Evolutionary conservation across 2,329 filamentous ascomycete species (phyloP), one percentile per base, ranked within the genome.

Genomic region (Rutstroemia sydowiana): DNA sequence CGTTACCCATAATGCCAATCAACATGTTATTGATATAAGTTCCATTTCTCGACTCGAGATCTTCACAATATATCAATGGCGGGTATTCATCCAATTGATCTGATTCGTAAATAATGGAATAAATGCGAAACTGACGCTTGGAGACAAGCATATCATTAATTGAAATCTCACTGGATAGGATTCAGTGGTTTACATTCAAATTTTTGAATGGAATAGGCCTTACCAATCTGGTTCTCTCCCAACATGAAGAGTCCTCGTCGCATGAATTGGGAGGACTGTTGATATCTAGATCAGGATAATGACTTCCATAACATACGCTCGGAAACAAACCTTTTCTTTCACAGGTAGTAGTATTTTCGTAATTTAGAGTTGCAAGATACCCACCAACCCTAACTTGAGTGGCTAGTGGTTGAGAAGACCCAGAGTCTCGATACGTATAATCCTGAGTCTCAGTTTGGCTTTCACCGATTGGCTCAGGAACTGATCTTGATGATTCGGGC

Each of bases 91-190:
- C 26, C n/a, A 58, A 43, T 18, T 62, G 59, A 16, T 66, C 43
- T 20, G 37, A 61, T 20, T 79, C 76, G 54, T 79, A 78, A 9
- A 73, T 61, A 37, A 81, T 66, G 1, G 73, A 74, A 60, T 80
- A 82, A 30, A 81, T 67, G 57, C 79, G 74, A 56, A 78, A 76
- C 49, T 81, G 78, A 23, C 72, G 69, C 47, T 75, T 72, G 1
- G 78, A 81, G 18, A 81, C 69, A 9, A 57, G 48, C 0, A 61
- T 56, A 54, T 70, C 65, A 2, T 69, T 58, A n/a, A 81, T 70
- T 20, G 63, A 59, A 32, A 74, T 63, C 5, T 70, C 65, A 54
- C 71, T 74, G 37, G 41, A 21, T 11, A 13, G n/a, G 11, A n/a
- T 37, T 47, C 31, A 49, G 28, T 30, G 49, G 18, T 36, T 23